Evolutionary conservation across 352 stramenopile genomes (phyloP).

Genomic region (Phytophthora idaei): DNA sequence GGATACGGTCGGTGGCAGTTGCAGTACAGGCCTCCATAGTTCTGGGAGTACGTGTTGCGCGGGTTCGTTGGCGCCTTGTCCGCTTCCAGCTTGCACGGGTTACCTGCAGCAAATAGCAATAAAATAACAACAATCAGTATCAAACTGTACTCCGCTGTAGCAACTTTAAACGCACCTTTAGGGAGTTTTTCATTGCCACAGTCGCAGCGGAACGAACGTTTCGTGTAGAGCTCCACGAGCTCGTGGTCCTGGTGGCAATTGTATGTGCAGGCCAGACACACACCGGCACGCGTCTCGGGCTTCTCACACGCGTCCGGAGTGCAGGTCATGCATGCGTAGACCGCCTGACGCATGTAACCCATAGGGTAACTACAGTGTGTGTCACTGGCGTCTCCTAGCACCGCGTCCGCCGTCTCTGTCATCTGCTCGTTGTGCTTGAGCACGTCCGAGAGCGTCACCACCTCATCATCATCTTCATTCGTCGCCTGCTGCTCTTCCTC

Average conservation of each 20-base stretch:
- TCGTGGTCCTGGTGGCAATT: conserved; percentile 77
- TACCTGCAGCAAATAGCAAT: conserved; percentile 25
- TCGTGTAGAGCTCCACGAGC: conserved; percentile 85
- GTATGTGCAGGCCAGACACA: conserved; percentile 79
- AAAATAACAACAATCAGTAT: conserved; percentile 1
- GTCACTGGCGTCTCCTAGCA: conserved; percentile 63
- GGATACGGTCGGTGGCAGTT: conserved; percentile 77
- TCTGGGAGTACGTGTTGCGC: conserved; percentile 75
- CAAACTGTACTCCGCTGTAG: not conserved
- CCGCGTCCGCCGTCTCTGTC: conserved; percentile 60
- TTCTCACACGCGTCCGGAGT: conserved; percentile 47
- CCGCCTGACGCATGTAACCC: conserved; percentile 66
- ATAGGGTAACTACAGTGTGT: conserved; percentile 75
- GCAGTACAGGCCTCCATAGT: conserved; percentile 73
- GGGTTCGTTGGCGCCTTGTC: conserved; percentile 60
- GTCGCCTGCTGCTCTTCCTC: conserved; percentile 9
- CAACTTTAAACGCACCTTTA: conserved; percentile 25
- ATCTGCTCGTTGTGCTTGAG: conserved; percentile 59
- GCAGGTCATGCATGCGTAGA: conserved; percentile 78
- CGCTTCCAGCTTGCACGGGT: conserved; percentile 56
- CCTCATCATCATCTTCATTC: conserved; percentile 39
- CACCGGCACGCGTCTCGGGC: conserved; percentile 43
- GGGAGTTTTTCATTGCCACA: conserved; percentile 74
- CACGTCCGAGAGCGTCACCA: conserved; percentile 70
- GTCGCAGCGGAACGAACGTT: conserved; percentile 75